Conservation (phyloP, 768 basidiomycete species). For the Panaeolus papilionaceus region DNA sequence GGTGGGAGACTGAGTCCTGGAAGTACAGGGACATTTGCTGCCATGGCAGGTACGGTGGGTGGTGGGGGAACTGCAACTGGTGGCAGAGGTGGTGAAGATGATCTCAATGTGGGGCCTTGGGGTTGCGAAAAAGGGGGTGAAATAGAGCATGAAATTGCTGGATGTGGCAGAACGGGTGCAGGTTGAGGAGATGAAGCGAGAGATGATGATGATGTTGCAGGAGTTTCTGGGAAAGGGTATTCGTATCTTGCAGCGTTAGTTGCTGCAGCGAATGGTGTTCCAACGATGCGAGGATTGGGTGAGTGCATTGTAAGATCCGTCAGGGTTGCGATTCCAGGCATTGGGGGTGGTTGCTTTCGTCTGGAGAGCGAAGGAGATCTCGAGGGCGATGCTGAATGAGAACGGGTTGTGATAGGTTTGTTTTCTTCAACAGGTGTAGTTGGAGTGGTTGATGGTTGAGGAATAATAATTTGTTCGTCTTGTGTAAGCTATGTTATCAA, state of each 20-base stretch:
- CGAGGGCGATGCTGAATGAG: slow-evolving; percentile 19
- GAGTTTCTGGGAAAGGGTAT: slow-evolving; percentile 37
- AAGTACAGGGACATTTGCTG: slow-evolving; percentile 14
- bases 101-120: background rate
- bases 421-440: slow-evolving; percentile 8
- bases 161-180: background rate
- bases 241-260: slow-evolving; percentile 32
- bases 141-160: slow-evolving; percentile 6
- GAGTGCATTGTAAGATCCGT: slow-evolving; percentile 35
- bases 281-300: slow-evolving; percentile 34
- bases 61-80: slow-evolving; percentile 1
- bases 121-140: slow-evolving; percentile 10
- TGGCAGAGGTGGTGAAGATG: slow-evolving; percentile 12
- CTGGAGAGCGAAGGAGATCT: slow-evolving; percentile 9
- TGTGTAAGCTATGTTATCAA: background rate
- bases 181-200: slow-evolving; percentile 18
- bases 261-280: slow-evolving; percentile 35
- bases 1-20: slow-evolving; percentile 12
- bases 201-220: slow-evolving; percentile 18
- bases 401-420: slow-evolving; percentile 12
- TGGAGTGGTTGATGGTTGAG: background rate
- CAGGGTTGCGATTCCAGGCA: slow-evolving; percentile 31
- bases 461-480: background rate
- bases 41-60: slow-evolving; percentile 9
- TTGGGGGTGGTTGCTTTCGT: slow-evolving; percentile 19